These are phyloP conservation scores for Apodospora peruviana DNA, from an alignment of 495 filamentous ascomycete species.

Conservation along the genomic window DNA sequence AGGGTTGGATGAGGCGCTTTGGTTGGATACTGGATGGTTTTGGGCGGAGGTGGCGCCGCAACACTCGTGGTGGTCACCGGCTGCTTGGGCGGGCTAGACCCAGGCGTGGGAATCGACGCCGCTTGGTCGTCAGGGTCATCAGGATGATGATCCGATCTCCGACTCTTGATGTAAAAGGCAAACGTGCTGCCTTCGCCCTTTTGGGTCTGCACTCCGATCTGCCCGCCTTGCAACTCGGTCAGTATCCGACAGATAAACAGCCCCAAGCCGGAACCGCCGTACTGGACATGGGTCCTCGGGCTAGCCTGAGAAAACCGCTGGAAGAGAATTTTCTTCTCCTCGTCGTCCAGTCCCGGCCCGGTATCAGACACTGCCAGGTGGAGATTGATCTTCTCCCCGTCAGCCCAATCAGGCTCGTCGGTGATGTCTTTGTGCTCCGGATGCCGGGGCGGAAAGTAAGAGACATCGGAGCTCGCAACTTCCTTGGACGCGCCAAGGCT, in stretches of 20 bases:
- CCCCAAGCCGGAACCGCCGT: conserved; percentile 78
- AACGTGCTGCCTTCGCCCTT: conserved; percentile 74
- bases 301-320: conserved; percentile 74
- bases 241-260: conserved; percentile 76
- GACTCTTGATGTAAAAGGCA: conserved; percentile 64
- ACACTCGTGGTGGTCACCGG: not conserved
- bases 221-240: conserved; percentile 76
- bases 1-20: not conserved
- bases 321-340: conserved; percentile 71
- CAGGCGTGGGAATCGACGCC: not conserved
- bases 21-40: not conserved
- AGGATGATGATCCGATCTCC: conserved; percentile 20
- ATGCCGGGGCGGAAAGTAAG: conserved; percentile 52
- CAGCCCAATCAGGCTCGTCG: conserved; percentile 58
- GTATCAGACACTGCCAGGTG: conserved; percentile 75
- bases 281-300: conserved; percentile 71
- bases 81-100: not conserved
- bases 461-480: conserved; percentile 42
- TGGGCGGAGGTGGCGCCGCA: not conserved
- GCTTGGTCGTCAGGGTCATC: conserved; percentile 2
- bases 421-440: conserved; percentile 45
- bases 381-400: conserved; percentile 62
- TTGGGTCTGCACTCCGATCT: conserved; percentile 72
- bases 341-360: conserved; percentile 66
- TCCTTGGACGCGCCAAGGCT: conserved; percentile 61